Conservation (phyloP, 805 yeast genomes). For the Cyberlindnera bimundalis region DNA sequence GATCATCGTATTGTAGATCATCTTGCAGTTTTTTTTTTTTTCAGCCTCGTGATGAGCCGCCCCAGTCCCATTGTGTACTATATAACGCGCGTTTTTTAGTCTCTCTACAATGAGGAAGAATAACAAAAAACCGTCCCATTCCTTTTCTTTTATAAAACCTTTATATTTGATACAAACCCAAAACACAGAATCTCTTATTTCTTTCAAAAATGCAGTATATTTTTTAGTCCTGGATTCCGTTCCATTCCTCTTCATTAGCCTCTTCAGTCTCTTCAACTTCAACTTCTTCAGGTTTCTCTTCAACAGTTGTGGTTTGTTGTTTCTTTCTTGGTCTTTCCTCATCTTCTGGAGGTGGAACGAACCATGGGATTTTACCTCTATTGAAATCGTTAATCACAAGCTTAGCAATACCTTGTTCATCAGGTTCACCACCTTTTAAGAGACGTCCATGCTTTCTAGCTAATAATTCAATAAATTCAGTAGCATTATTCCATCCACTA, state of each 20-base stretch:
- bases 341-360: slow-evolving; percentile 86
- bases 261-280: slow-evolving; percentile 21
- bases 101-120: neutral
- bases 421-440: slow-evolving; percentile 97
- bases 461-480: slow-evolving; percentile 83
- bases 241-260: slow-evolving; percentile 27
- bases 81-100: too few relatives aligned
- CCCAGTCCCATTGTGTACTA: too few relatives aligned
- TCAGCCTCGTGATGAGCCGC: too few relatives aligned
- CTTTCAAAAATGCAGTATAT: too few relatives aligned
- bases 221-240: slow-evolving; percentile 15
- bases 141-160: too few relatives aligned
- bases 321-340: slow-evolving; percentile 39
- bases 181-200: too few relatives aligned
- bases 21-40: too few relatives aligned
- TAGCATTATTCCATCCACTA: slow-evolving; percentile 77
- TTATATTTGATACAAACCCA: slow-evolving; percentile 1
- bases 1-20: too few relatives aligned
- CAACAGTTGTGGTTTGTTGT: slow-evolving; percentile 14
- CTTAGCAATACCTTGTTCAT: slow-evolving; percentile 89
- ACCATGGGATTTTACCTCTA: slow-evolving; percentile 98
- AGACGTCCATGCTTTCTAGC: slow-evolving; percentile 93
- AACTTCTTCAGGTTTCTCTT: slow-evolving; percentile 12
- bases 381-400: slow-evolving; percentile 90
- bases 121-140: neutral